Evolutionary conservation across 1,284 basidiomycete genomes (phyloP), one percentile per base, ranked within the genome.

Genomic region (Ceratobasidium sp.): DNA sequence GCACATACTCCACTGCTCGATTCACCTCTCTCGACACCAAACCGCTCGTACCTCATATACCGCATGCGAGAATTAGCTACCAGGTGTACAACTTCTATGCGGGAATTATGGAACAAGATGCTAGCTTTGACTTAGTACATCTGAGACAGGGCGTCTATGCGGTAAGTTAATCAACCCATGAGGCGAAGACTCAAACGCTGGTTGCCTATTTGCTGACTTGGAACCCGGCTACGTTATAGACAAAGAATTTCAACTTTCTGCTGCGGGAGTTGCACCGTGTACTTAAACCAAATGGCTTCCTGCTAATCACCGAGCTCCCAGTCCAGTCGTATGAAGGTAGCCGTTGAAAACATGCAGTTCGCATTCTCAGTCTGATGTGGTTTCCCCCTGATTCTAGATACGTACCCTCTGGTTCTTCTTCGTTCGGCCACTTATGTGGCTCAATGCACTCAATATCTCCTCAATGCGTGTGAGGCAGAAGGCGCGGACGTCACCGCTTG

Each of bases 31-130:
- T 75, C 12, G 71, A 75, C 38, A 61, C 61, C 2, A 75, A 75
- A 20, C 71, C 71, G 13, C 48, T 75, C 7, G 50, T 61, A 9
- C 15, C 61, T 5, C 61, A 64, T 26, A 17, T n/a, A 1, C 71
- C 71, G 26, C 71, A 75, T 56, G 44, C 59, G 7, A 46, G 71
- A 15, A 75, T 75, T 23, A 28, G 52, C 15, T 65, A 38, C 42
- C 46, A 75, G 48, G 71, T 75, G 1, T 75, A 75, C n/a, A 50
- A 75, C 28, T 48, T 75, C 13, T 75, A 54, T 28, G 61, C 71
- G 13, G 50, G 71, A 3, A 64, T 75, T 50, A 23, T 42, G 7
- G 48, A 38, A 6, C 71, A 61, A 38, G 48, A 75, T 54, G 61
- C 71, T 1, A 75, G 61, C 26, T 75, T 75, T 44, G 71, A 75